Percentiles rank a stretch among this genome's conserved stretches.
phyloP scores from a whole-genome alignment of 495 filamentous ascomycete genomes.

The Amorphotheca resinae region DNA sequence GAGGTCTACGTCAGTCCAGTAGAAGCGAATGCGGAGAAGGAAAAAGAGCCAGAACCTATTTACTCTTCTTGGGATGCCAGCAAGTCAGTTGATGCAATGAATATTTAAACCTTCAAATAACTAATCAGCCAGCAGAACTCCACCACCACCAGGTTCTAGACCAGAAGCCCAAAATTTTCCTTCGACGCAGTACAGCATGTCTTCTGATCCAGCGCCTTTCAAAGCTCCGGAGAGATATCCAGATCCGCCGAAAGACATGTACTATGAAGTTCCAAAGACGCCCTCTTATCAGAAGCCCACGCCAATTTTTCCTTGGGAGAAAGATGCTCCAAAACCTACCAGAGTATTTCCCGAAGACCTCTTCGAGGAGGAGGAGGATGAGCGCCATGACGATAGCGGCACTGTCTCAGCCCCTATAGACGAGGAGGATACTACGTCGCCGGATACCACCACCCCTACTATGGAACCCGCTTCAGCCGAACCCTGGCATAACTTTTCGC shows the following conservation, averaged over 20 bases:
- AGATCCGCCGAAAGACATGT: constrained; percentile 74
- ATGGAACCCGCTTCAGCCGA: constrained; percentile 31
- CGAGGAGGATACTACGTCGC: constrained; percentile 15
- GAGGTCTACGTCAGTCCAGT: constrained; percentile 16
- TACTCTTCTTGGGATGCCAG: constrained; percentile 54
- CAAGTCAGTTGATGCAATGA: constrained; percentile 30
- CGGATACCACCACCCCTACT: constrained; percentile 32
- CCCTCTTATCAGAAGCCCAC: constrained; percentile 43
- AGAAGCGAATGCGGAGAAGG: constrained; percentile 6
- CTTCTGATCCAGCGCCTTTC: constrained; percentile 54
- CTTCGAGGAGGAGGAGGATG: constrained; percentile 33
- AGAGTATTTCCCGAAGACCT: constrained; percentile 63
- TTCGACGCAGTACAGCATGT: constrained; percentile 62
- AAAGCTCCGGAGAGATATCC: constrained; percentile 62
- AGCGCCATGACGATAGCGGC: constrained; percentile 5
- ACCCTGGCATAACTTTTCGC: constrained; percentile 51
- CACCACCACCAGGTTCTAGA: constrained; percentile 58
- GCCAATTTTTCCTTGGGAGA: constrained; percentile 82
- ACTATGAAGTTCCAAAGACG: constrained; percentile 60
- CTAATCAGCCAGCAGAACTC: constrained; percentile 39
- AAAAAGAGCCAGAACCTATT: constrained; percentile 26
- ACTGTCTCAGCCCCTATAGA: constrained; percentile 5
- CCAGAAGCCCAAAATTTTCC: constrained; percentile 74
- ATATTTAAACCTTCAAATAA: neutral
- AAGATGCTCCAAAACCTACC: constrained; percentile 46